A percentile compares a stretch with the other conserved stretches of the same genome.
Evolutionary conservation across 257 asterid species (phyloP).

Genomic region (Penstemon barbatus): DNA sequence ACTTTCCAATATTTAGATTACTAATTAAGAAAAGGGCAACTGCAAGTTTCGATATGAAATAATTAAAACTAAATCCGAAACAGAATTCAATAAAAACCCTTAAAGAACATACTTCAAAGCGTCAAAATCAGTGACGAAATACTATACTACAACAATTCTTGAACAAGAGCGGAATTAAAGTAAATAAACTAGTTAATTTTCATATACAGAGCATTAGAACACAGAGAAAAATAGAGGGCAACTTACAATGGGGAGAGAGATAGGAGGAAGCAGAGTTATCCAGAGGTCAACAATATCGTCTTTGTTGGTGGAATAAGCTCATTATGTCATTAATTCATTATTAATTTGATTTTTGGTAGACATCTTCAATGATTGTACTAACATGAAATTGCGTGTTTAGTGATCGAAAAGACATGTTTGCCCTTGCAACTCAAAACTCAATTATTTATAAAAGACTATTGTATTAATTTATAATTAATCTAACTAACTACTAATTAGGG

Average conservation of each 20-base stretch:
- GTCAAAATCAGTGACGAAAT: neutral
- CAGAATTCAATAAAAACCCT: conserved; percentile 10
- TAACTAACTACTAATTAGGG: too few relatives aligned
- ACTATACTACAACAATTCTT: conserved; percentile 16
- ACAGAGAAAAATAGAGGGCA: neutral
- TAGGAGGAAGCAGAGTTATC: neutral
- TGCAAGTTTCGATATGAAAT: neutral
- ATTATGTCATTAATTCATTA: too few relatives aligned
- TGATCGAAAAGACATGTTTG: too few relatives aligned
- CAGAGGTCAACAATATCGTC: neutral
- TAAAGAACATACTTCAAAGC: neutral
- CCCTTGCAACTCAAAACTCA: too few relatives aligned
- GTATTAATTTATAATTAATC: too few relatives aligned
- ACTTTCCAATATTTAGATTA: conserved; percentile 13
- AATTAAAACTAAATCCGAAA: conserved; percentile 13
- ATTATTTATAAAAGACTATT: too few relatives aligned
- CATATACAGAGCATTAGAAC: neutral
- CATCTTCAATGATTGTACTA: too few relatives aligned
- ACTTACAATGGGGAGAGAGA: conserved; percentile 16
- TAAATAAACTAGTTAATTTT: neutral
- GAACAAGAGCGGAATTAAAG: neutral
- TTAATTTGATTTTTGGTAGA: too few relatives aligned
- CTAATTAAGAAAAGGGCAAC: neutral
- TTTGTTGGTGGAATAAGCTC: neutral
- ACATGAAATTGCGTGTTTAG: too few relatives aligned